Evolutionary conservation across 2,329 filamentous ascomycete species (phyloP).

Genomic region (Diaporthe batatas): DNA sequence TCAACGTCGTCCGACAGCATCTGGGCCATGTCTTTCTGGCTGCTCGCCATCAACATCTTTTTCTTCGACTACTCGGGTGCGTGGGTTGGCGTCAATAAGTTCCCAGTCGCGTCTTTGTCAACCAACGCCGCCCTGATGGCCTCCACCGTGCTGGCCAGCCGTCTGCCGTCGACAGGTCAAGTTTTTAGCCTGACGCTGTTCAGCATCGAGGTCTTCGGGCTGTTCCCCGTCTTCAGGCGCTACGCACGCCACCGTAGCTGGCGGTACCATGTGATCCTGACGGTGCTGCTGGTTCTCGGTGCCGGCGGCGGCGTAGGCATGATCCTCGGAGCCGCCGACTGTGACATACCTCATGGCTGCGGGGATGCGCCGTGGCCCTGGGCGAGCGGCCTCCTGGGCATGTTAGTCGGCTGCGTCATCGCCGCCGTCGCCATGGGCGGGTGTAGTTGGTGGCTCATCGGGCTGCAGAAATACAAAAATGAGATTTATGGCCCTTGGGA

Average conservation of each 20-base stretch:
- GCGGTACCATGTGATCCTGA: constrained; percentile 83
- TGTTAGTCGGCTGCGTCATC: constrained; percentile 80
- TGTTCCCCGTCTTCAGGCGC: constrained; percentile 97
- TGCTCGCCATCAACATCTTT: constrained; percentile 95
- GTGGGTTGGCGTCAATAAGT: constrained; percentile 67
- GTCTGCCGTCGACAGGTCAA: constrained; percentile 89
- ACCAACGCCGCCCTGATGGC: constrained; percentile 98
- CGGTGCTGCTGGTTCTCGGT: constrained; percentile 79
- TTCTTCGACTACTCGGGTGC: constrained; percentile 95
- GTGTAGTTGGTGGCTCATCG: constrained; percentile 98
- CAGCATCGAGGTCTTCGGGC: constrained; percentile 95
- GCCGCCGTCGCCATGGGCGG: constrained; percentile 87
- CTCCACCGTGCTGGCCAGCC: constrained; percentile 90
- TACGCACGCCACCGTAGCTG: constrained; percentile 87
- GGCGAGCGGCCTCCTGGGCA: constrained; percentile 75
- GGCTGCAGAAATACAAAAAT: constrained; percentile 98
- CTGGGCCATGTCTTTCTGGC: constrained; percentile 95
- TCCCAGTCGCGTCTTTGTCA: constrained; percentile 79
- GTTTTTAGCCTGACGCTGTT: constrained; percentile 97
- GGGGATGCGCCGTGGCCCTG: constrained; percentile 60
- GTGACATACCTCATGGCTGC: constrained; percentile 46
- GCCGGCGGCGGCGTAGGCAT: constrained; percentile 84
- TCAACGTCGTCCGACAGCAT: constrained; percentile 96
- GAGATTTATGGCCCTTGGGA: constrained; percentile 99
- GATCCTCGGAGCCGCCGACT: constrained; percentile 60